Evolutionary conservation across 371 early-diverging fungal genomes (phyloP), one percentile per base, ranked within the genome.

Genomic region (Syncephalastrum sp.): DNA sequence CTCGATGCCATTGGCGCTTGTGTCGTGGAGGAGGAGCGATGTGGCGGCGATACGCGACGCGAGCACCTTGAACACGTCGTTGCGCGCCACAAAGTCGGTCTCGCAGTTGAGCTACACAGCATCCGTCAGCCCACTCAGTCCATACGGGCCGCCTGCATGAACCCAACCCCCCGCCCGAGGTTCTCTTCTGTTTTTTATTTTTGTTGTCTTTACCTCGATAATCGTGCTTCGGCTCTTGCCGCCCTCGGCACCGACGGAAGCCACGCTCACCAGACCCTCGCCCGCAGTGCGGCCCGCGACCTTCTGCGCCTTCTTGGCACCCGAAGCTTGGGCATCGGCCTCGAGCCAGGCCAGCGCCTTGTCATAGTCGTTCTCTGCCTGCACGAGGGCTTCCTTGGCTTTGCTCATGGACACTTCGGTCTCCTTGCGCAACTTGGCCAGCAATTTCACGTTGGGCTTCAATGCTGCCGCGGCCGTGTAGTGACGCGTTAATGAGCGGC

Each of bases 1-100:
- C 42, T 81, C 70, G 23, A 84, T 75, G n/a, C 75, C 59, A 33
- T 63, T 56, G 4, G 62, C 61, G 3, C 64, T 42, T 7, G 68
- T 56, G 21, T 78, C 77, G 42, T 76, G 80, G 50, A 83, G 64
- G 17, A 82, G 64, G 5, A 85, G 61, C 3, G 86, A 86, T 0
- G 88, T 85, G 1, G 80, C 75, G 0, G 92, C 91, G 49, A 91
- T 86, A 50, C 80, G 77, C 14, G 81, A 68, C 24, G 91, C 93
- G 46, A 94, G 82, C 29, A 84, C 75, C 50, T 85, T 83, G 74
- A 96, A 96, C n/a, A 88, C 75, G 42, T 80, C 81, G 61, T 88
- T 88, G 57, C 92, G 83, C 10, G 93, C 88, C 7, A 95, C 97
- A 79, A 97, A 97, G 68, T 97, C 97, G 0, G 97, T 94, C 71